These are phyloP conservation scores for Solanum hybrid DNA, from an alignment of 305 asterid genomes.

Conservation along the genomic window DNA sequence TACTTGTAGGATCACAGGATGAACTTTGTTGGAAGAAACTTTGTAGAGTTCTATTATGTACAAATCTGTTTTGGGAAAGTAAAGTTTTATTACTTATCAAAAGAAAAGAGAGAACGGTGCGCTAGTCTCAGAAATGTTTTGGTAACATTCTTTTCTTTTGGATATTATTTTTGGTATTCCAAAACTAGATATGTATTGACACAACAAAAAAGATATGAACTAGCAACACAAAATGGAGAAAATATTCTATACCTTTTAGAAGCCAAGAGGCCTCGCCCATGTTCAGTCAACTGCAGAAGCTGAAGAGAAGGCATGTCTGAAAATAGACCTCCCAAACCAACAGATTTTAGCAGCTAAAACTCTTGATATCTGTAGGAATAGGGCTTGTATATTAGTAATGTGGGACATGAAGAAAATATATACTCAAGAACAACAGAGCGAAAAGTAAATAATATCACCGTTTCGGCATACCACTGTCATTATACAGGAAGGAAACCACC, in stretches of 20 bases:
- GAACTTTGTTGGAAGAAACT: neutral
- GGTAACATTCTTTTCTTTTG: neutral
- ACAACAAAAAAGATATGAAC: neutral
- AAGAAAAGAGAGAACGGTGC: neutral
- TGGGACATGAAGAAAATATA: neutral
- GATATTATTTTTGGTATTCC: neutral
- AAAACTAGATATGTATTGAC: neutral
- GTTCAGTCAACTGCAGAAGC: conserved; percentile 93
- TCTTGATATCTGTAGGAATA: conserved; percentile 20
- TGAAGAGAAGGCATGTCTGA: conserved; percentile 85
- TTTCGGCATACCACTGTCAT: neutral
- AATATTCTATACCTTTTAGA: conserved; percentile 66
- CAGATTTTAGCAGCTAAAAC: conserved; percentile 25
- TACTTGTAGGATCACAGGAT: neutral
- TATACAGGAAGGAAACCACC: neutral
- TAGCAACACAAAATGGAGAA: neutral
- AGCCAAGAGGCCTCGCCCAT: conserved; percentile 82
- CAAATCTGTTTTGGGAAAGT: neutral
- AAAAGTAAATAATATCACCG: neutral
- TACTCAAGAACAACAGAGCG: neutral
- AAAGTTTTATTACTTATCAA: neutral
- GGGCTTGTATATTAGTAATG: neutral
- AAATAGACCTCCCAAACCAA: conserved; percentile 31
- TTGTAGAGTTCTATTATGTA: neutral
- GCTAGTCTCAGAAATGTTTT: neutral